These are phyloP conservation scores for Ilyonectria sp. DNA, from an alignment of 2,329 filamentous ascomycete species.

Conservation along the genomic window DNA sequence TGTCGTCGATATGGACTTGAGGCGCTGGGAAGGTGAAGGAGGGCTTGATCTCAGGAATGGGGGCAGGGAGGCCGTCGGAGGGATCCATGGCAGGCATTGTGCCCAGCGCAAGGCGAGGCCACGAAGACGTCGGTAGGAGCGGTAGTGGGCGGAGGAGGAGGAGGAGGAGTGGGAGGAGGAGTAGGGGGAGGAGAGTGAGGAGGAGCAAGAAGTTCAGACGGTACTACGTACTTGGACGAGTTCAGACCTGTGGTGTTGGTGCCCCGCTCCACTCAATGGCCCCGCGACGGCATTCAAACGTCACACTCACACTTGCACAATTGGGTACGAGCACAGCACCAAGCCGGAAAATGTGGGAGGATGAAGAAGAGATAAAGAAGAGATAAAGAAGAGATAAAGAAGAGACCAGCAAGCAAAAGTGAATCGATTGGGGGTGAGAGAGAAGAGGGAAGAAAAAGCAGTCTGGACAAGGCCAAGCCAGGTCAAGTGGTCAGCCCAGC, in stretches of 20 bases:
- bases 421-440: background rate
- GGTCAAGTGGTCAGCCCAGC: constrained; percentile 6
- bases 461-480: background rate
- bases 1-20: constrained; percentile 50
- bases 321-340: background rate
- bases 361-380: background rate
- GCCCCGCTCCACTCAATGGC: constrained; percentile 38
- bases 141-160: background rate
- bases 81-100: constrained; percentile 42
- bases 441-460: background rate
- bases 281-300: constrained; percentile 28
- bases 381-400: background rate
- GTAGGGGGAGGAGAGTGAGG: background rate
- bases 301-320: background rate
- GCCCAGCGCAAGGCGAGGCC: constrained; percentile 2
- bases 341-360: background rate
- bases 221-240: background rate
- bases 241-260: constrained; percentile 5
- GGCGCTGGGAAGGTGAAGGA: constrained; percentile 49
- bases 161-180: background rate
- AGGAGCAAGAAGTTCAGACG: background rate
- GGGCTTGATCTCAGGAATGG: constrained; percentile 36
- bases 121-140: background rate
- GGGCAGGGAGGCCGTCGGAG: constrained; percentile 30
- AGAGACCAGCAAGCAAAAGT: background rate